Evolutionary conservation across 768 basidiomycete species (phyloP).

Genomic region (Tricholomella constricta): DNA sequence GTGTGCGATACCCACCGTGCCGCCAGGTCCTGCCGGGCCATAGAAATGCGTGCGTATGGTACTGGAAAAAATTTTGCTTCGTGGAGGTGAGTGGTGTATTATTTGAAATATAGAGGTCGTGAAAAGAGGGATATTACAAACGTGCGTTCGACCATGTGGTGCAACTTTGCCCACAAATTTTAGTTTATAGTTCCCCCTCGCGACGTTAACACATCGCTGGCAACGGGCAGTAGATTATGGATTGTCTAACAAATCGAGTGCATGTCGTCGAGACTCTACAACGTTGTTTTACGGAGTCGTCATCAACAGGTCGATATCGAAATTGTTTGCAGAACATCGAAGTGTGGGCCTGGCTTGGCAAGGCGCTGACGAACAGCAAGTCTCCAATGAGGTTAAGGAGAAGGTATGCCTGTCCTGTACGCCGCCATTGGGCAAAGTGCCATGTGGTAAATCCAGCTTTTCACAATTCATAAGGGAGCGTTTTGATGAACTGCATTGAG

Average conservation of each 20-base stretch:
- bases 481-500: neutral
- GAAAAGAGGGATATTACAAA: neutral
- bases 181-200: no score
- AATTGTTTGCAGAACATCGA: neutral
- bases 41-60: no score
- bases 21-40: neutral
- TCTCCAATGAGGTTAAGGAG: neutral
- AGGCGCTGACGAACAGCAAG: no score
- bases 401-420: neutral
- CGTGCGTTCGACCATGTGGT: slow-evolving; percentile 6
- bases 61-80: no score
- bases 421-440: neutral
- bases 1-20: no score
- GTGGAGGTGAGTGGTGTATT: neutral
- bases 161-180: no score
- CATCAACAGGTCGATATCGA: neutral
- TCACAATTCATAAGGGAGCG: neutral
- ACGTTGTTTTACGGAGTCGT: neutral
- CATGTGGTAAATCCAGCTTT: neutral
- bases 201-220: neutral
- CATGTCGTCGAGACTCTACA: no score
- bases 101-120: neutral
- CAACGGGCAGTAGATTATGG: no score
- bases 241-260: no score
- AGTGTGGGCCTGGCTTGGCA: no score